Percentiles rank a stretch among this genome's conserved stretches.
phyloP scores from a whole-genome alignment of 305 asterid genomes.

The Fraxinus paxiana region DNA sequence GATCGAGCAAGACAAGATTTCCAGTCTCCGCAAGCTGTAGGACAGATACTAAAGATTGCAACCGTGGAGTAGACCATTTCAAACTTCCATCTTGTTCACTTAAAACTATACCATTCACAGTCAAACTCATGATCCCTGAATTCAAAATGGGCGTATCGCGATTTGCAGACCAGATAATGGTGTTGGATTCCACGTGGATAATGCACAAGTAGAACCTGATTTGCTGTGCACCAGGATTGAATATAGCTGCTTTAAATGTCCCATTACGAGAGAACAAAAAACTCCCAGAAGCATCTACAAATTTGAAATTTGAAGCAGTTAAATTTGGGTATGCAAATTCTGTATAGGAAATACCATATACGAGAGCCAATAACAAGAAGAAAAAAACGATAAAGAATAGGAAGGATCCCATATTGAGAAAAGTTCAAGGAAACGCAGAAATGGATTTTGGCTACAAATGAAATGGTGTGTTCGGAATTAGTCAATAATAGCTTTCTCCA shows the following conservation, averaged over 20 bases:
- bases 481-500: conserved; percentile 13
- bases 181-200: conserved; percentile 50
- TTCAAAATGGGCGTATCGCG: conserved; percentile 44
- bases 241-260: conserved; percentile 52
- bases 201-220: conserved; percentile 52
- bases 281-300: conserved; percentile 38
- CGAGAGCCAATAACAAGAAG: conserved; percentile 19
- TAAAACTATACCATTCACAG: conserved; percentile 36
- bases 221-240: conserved; percentile 42
- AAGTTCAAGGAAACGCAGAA: conserved; percentile 19
- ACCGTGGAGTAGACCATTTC: conserved; percentile 54
- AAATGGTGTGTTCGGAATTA: conserved; percentile 19
- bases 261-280: conserved; percentile 57
- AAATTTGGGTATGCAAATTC: conserved; percentile 55
- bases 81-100: conserved; percentile 30
- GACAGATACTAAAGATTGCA: conserved; percentile 30
- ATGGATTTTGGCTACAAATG: conserved; percentile 17
- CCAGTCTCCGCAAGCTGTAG: conserved; percentile 48
- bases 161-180: conserved; percentile 67
- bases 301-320: conserved; percentile 42
- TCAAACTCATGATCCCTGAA: conserved; percentile 40
- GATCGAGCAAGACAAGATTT: conserved; percentile 55
- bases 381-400: conserved; percentile 29
- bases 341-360: conserved; percentile 27
- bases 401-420: conserved; percentile 39